Percentiles rank a stretch among this genome's conserved stretches.
These are phyloP conservation scores for Vairimorpha ceranae DNA, from an alignment of 371 early-diverging fungal genomes.

Conservation along the genomic window DNA sequence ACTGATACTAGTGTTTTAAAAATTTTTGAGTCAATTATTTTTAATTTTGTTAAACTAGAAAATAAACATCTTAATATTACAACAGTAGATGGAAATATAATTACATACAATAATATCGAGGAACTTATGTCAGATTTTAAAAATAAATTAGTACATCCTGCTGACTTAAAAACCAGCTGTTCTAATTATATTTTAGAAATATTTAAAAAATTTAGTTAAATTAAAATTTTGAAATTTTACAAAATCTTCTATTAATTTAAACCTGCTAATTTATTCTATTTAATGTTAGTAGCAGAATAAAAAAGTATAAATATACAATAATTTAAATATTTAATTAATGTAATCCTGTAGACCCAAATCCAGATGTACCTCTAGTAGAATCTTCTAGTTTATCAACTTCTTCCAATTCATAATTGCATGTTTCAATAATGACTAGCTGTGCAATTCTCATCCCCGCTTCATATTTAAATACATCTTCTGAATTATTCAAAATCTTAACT, in stretches of 20 bases:
- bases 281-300: no score
- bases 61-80: slow-evolving; percentile 61
- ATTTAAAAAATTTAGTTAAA: slow-evolving; percentile 54
- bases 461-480: slow-evolving; percentile 22
- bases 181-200: slow-evolving; percentile 75
- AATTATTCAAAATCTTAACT: slow-evolving; percentile 40
- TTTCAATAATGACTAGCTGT: slow-evolving; percentile 47
- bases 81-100: slow-evolving; percentile 66
- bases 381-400: slow-evolving; percentile 13
- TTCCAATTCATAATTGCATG: background rate
- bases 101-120: slow-evolving; percentile 67
- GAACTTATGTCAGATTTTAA: slow-evolving; percentile 76
- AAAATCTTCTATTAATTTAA: background rate
- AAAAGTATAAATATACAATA: no score
- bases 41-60: slow-evolving; percentile 66
- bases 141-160: slow-evolving; percentile 80
- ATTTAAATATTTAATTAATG: slow-evolving; percentile 12
- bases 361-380: slow-evolving; percentile 23
- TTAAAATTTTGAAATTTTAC: background rate
- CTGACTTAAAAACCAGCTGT: slow-evolving; percentile 84
- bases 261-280: no score
- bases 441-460: slow-evolving; percentile 40
- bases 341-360: slow-evolving; percentile 47
- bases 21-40: slow-evolving; percentile 78
- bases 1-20: slow-evolving; percentile 80